These are phyloP conservation scores for Marasmius fiardii DNA, from an alignment of 1,284 basidiomycete species.

Conservation along the genomic window DNA sequence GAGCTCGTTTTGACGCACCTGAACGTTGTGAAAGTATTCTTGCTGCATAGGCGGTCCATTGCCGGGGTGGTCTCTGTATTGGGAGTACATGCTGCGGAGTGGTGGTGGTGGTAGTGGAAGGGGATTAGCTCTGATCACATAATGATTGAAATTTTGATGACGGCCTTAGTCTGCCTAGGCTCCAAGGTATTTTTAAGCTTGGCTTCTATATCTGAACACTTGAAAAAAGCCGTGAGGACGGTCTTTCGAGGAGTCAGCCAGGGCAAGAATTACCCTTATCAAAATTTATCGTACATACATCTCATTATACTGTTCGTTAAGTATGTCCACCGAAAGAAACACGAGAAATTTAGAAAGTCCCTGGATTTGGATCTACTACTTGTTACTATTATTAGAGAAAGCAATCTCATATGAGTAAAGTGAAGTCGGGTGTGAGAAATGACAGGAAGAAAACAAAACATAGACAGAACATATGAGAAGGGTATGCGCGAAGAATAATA, in stretches of 20 bases:
- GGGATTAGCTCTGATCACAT: neutral
- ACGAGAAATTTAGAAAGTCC: too few species aligned
- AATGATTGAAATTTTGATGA: neutral
- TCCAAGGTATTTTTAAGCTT: too few species aligned
- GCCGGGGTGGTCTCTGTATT: slow-evolving; percentile 23
- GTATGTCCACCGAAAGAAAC: too few species aligned
- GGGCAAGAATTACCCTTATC: too few species aligned
- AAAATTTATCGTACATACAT: too few species aligned
- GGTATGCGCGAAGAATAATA: neutral
- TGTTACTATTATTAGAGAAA: neutral
- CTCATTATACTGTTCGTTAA: too few species aligned
- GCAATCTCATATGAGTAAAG: neutral
- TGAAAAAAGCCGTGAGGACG: too few species aligned
- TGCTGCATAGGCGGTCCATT: slow-evolving; percentile 19
- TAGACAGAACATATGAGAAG: neutral
- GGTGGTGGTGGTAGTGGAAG: neutral
- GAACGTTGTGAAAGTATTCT: slow-evolving; percentile 21
- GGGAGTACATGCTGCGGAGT: slow-evolving; percentile 11
- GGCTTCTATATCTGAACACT: too few species aligned
- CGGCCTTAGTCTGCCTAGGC: too few species aligned
- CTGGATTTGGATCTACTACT: neutral
- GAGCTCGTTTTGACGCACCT: slow-evolving; percentile 6
- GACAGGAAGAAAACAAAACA: too few species aligned
- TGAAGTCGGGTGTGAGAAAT: too few species aligned
- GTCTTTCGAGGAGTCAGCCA: too few species aligned